These are phyloP conservation scores for Citrus australasica DNA, from an alignment of 345 rosid genomes.

Conservation along the genomic window DNA sequence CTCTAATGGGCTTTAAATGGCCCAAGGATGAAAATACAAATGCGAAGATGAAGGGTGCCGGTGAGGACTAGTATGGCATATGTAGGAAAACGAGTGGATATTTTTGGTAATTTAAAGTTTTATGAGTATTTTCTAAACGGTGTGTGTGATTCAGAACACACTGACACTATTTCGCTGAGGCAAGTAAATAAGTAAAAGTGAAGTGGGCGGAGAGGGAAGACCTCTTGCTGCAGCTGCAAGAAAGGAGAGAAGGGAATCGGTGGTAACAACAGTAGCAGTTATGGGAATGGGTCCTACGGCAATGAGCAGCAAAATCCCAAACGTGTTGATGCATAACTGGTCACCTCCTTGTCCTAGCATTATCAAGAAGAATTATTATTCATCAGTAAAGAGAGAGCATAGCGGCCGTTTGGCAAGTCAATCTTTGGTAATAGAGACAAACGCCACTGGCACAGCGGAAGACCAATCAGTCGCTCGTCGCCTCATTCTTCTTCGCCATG, in stretches of 20 bases:
- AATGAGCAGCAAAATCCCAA: neutral
- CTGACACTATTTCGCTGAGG: too few relatives aligned
- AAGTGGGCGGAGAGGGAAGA: too few relatives aligned
- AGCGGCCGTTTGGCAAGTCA: neutral
- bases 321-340: neutral
- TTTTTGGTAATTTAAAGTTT: too few relatives aligned
- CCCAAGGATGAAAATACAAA: too few relatives aligned
- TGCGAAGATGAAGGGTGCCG: too few relatives aligned
- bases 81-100: too few relatives aligned
- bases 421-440: conserved; percentile 20
- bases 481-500: conserved; percentile 91
- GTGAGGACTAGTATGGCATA: too few relatives aligned
- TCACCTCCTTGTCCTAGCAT: neutral
- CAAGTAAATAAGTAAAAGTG: too few relatives aligned
- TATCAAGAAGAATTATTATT: neutral
- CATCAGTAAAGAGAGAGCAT: neutral
- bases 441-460: conserved; percentile 14
- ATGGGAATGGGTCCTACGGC: neutral
- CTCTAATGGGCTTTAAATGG: too few relatives aligned
- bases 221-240: neutral
- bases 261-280: too few relatives aligned
- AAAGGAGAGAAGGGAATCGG: neutral
- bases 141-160: too few relatives aligned
- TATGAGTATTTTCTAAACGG: too few relatives aligned
- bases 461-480: conserved; percentile 53